Evolutionary conservation across 164 flowering plant species (phyloP).

Genomic region (Tetrastigma voinierianum): DNA sequence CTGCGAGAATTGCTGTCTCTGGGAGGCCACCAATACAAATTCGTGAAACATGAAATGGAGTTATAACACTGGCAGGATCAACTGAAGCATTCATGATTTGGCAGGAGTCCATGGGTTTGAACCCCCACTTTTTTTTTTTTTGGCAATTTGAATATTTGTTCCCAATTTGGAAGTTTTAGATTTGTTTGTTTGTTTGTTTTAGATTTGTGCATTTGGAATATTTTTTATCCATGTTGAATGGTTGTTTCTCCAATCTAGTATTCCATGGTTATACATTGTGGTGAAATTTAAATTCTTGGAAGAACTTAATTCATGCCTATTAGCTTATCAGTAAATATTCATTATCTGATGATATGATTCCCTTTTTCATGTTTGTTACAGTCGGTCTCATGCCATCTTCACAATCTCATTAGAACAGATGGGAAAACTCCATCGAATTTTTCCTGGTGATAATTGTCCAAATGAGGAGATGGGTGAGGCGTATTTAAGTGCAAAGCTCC

Average conservation of each 20-base stretch:
- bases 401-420: constrained; percentile 85
- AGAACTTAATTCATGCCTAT: not conserved
- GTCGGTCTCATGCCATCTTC: constrained; percentile 96
- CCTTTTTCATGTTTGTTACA: constrained; percentile 23
- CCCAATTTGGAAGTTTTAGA: too few relatives aligned
- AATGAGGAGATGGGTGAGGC: constrained; percentile 62
- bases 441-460: constrained; percentile 28
- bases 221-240: not conserved
- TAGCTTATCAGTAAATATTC: not conserved
- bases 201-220: too few relatives aligned
- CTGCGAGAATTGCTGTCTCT: constrained; percentile 50
- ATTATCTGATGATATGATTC: constrained; percentile 6
- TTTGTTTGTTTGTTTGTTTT: too few relatives aligned
- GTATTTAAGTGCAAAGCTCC: constrained; percentile 78
- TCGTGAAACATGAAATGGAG: constrained; percentile 80
- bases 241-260: not conserved
- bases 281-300: not conserved
- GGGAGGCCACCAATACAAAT: constrained; percentile 81
- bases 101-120: too few relatives aligned
- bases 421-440: constrained; percentile 37
- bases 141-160: too few relatives aligned
- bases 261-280: not conserved
- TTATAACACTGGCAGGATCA: constrained; percentile 79
- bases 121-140: too few relatives aligned
- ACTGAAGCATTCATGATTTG: constrained; percentile 27